Conservation (phyloP, 306 rosid species). For the Comarum palustre region DNA sequence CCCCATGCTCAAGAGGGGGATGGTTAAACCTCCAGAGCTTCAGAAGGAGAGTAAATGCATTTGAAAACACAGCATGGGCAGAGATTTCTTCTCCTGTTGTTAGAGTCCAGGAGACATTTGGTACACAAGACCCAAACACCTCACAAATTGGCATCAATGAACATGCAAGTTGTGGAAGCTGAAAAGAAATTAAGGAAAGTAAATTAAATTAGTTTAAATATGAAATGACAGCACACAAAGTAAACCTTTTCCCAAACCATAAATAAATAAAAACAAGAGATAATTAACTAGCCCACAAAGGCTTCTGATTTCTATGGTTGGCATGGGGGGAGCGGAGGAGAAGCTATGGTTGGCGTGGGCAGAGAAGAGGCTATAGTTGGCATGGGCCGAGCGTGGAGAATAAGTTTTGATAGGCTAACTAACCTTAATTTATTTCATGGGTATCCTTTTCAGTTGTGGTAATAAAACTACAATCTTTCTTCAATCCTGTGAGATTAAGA, state of each 20-base stretch:
- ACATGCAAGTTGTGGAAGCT: slow-evolving; percentile 98
- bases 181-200: slow-evolving; percentile 33
- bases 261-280: neutral
- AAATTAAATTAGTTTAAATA: neutral
- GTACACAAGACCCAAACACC: slow-evolving; percentile 93
- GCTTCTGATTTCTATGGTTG: neutral
- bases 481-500: neutral
- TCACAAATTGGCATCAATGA: slow-evolving; percentile 98
- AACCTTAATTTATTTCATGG: neutral
- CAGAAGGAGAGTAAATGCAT: slow-evolving; percentile 89
- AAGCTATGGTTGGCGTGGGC: too few species aligned
- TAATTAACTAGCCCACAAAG: neutral
- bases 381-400: too few species aligned
- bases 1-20: slow-evolving; percentile 92
- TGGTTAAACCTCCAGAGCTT: slow-evolving; percentile 88
- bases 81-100: slow-evolving; percentile 79
- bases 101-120: slow-evolving; percentile 65
- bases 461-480: neutral
- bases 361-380: too few species aligned
- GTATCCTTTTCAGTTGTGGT: neutral
- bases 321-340: too few species aligned
- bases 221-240: neutral
- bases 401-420: too few species aligned
- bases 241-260: neutral
- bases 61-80: slow-evolving; percentile 91